Evolutionary conservation across 2,329 filamentous ascomycete species (phyloP).

Genomic region (Fusarium coffeatum): DNA sequence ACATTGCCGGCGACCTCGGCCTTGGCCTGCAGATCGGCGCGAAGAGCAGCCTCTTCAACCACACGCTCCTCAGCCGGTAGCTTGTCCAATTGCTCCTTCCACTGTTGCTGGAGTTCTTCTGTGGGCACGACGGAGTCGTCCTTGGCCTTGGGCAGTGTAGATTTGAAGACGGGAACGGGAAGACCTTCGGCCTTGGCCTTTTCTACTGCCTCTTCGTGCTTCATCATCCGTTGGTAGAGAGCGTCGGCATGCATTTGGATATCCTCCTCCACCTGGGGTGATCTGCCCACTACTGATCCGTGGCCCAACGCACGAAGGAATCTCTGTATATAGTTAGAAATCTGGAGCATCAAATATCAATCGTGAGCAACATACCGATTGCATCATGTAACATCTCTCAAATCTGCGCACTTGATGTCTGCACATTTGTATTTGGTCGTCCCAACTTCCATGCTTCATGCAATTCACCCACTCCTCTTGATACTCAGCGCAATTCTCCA

Average conservation of each 20-base stretch:
- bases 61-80: slow-evolving; percentile 68
- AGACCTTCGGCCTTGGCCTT: slow-evolving; percentile 72
- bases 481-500: slow-evolving; percentile 93
- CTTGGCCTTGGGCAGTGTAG: slow-evolving; percentile 59
- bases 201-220: slow-evolving; percentile 81
- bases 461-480: slow-evolving; percentile 86
- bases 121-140: slow-evolving; percentile 47
- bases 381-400: slow-evolving; percentile 89
- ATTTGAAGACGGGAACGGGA: slow-evolving; percentile 69
- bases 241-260: slow-evolving; percentile 97
- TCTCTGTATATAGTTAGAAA: slow-evolving; percentile 63
- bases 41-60: slow-evolving; percentile 72
- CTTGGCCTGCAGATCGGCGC: slow-evolving; percentile 71
- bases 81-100: slow-evolving; percentile 68
- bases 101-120: slow-evolving; percentile 61
- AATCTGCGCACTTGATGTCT: slow-evolving; percentile 79
- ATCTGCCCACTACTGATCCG: slow-evolving; percentile 73
- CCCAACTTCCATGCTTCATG: slow-evolving; percentile 77
- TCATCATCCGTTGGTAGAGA: slow-evolving; percentile 87
- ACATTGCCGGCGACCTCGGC: slow-evolving; percentile 70
- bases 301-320: slow-evolving; percentile 94
- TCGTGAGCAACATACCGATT: slow-evolving; percentile 67
- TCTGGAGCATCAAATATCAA: not conserved
- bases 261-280: slow-evolving; percentile 79
- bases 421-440: slow-evolving; percentile 82